Evolutionary conservation across 2,329 filamentous ascomycete genomes (phyloP).

Genomic region (Fusarium chlamydosporum): DNA sequence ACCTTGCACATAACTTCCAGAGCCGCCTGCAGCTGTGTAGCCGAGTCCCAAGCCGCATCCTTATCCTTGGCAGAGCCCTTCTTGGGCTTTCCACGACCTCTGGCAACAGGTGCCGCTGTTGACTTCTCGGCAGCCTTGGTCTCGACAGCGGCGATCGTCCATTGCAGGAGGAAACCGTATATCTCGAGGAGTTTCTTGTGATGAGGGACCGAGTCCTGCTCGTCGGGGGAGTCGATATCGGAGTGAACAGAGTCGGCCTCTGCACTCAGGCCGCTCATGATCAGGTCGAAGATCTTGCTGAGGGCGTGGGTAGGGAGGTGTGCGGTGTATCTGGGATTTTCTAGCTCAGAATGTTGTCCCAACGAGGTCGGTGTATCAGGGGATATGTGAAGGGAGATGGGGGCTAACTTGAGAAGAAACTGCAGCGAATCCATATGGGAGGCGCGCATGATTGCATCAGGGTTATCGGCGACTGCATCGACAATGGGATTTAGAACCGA

Average conservation of each 20-base stretch:
- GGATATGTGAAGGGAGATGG: slow-evolving; percentile 61
- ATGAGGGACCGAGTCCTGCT: slow-evolving; percentile 86
- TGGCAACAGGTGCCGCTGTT: slow-evolving; percentile 73
- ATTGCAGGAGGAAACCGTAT: slow-evolving; percentile 93
- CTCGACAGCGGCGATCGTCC: slow-evolving; percentile 95
- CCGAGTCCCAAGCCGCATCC: slow-evolving; percentile 89
- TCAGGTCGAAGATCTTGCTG: slow-evolving; percentile 92
- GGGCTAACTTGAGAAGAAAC: slow-evolving; percentile 94
- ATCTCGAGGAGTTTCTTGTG: slow-evolving; percentile 95
- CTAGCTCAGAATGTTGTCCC: slow-evolving; percentile 57
- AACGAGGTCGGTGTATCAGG: slow-evolving; percentile 39
- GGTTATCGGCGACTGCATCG: slow-evolving; percentile 91
- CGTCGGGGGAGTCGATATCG: slow-evolving; percentile 87
- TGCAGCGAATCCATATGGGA: slow-evolving; percentile 92
- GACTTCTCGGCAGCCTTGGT: slow-evolving; percentile 93
- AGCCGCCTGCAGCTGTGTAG: slow-evolving; percentile 86
- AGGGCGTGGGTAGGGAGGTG: slow-evolving; percentile 84
- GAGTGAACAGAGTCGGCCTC: slow-evolving; percentile 88
- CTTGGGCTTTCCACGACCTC: slow-evolving; percentile 81
- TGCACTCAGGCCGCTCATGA: slow-evolving; percentile 86
- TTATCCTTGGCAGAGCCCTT: slow-evolving; percentile 87
- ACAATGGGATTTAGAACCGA: slow-evolving; percentile 90
- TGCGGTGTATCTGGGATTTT: slow-evolving; percentile 81
- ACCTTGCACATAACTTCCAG: slow-evolving; percentile 97
- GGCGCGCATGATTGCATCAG: slow-evolving; percentile 85